Conservation (phyloP, 805 yeast species). For the Suhomyces pyralidae region DNA sequence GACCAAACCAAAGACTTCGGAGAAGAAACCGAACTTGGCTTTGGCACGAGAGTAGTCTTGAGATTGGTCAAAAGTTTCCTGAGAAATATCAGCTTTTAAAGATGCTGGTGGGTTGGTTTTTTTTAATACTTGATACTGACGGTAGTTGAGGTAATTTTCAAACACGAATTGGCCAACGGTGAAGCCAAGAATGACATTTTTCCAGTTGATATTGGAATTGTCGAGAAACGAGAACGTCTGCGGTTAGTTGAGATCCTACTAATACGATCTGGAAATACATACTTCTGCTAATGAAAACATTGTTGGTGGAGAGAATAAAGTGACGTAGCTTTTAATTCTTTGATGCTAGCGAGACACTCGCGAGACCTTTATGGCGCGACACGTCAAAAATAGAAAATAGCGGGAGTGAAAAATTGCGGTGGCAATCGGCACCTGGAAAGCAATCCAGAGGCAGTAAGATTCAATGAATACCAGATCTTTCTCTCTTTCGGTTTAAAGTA, state of each 20-base stretch:
- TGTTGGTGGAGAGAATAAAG: not conserved
- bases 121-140: slow-evolving; percentile 71
- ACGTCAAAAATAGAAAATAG: not conserved
- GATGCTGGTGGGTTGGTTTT: slow-evolving; percentile 59
- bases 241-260: not conserved
- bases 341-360: not conserved
- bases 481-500: too few relatives aligned
- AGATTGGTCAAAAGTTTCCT: slow-evolving; percentile 71
- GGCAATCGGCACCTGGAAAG: not conserved
- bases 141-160: slow-evolving; percentile 66
- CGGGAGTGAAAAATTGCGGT: not conserved
- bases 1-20: slow-evolving; percentile 48
- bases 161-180: slow-evolving; percentile 72
- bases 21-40: slow-evolving; percentile 60
- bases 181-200: slow-evolving; percentile 66
- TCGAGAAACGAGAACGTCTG: slow-evolving; percentile 56
- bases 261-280: slow-evolving; percentile 9
- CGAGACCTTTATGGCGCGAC: not conserved
- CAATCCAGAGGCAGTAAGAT: too few relatives aligned
- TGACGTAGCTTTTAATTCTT: not conserved
- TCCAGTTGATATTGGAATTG: slow-evolving; percentile 75
- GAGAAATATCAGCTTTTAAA: slow-evolving; percentile 64
- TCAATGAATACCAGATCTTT: too few relatives aligned
- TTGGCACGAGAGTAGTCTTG: slow-evolving; percentile 80
- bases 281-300: slow-evolving; percentile 27